Percentiles rank a stretch among this genome's conserved stretches.
These are phyloP conservation scores for Cenchrus fungigraminus DNA, from an alignment of 176 grass and related monocot genomes.

Conservation along the genomic window DNA sequence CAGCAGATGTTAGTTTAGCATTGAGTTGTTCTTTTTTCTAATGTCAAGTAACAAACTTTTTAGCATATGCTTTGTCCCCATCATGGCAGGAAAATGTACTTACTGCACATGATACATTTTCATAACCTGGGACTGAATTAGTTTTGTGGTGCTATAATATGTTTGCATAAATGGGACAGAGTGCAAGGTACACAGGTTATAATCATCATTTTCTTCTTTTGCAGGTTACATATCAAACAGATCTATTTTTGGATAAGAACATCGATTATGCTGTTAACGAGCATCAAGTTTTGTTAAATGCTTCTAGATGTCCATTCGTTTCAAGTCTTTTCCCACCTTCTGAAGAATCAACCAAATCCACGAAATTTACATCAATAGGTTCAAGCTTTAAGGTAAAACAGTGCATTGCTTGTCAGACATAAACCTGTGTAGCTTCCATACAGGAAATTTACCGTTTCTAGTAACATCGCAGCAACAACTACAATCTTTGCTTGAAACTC, in stretches of 20 bases:
- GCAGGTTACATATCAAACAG: constrained; percentile 94
- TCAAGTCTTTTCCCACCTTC: constrained; percentile 83
- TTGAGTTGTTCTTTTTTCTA: background rate
- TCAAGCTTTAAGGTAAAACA: constrained; percentile 89
- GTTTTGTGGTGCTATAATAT: background rate
- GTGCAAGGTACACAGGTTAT: background rate
- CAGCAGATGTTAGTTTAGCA: background rate
- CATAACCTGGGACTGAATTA: constrained; percentile 8
- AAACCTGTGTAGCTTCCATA: constrained; percentile 3
- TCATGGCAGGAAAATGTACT: background rate
- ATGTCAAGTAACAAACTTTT: background rate
- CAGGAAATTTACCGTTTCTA: constrained; percentile 31
- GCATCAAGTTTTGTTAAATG: constrained; percentile 85
- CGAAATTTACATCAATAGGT: constrained; percentile 95
- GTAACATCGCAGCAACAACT: constrained; percentile 90
- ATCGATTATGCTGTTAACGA: constrained; percentile 97
- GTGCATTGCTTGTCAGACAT: constrained; percentile 12
- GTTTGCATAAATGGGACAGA: constrained; percentile 21
- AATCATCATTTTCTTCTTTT: constrained; percentile 40
- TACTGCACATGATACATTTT: constrained; percentile 3
- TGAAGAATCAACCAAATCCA: constrained; percentile 87
- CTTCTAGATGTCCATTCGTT: constrained; percentile 86
- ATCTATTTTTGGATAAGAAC: constrained; percentile 96
- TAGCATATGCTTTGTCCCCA: background rate
- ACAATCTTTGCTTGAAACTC: constrained; percentile 90